Base-by-base conservation (phyloP, 768 basidiomycete genomes). In the Lentinula sp. region DNA sequence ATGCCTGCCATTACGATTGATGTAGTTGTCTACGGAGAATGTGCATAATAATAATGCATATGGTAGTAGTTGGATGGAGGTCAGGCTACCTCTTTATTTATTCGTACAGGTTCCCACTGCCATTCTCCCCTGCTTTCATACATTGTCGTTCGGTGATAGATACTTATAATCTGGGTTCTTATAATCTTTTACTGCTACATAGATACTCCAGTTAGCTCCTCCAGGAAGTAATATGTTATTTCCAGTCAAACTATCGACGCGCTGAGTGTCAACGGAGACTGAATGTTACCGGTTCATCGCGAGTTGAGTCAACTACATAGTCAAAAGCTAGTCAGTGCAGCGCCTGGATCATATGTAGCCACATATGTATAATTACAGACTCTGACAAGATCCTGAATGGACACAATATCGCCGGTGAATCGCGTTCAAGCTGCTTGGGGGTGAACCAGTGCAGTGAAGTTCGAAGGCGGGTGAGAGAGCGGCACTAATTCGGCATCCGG, bases 61-160 rank as follows among this genome's bases (percentile, higher is more conserved):
- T 48, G 46, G 18, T 48, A 7, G 46, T 23, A 23, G 15, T 41
- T 32, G 18, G 1, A n/a, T 20, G 23, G 18, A 36, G 53, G 53
- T 54, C 55, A 56, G 41, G 37, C 20, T 43, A 35, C 37, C 41
- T 56, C 50, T 51, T n/a, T 18, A 51, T 32, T 33, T 36, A 33
- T 33, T 33, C 13, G 15, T 5, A 6, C 9, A 56, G 13, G 9
- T 42, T n/a, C 18, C 23, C 37, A 43, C 18, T 54, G 53, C 6
- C 33, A 54, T 15, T 35, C 36, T 54, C 37, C 35, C 53, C 53
- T 41, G 41, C 41, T 55, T 37, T 42, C 54, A 56, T 56, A 39
- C 39, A 56, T 39, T 56, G 41, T 56, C 41, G 37, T 43, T 56
- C 20, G 41, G 41, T 56, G 55, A 56, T 56, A 56, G 55, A 56